These are phyloP conservation scores for Exophiala sideris DNA, from an alignment of 2,329 filamentous ascomycete genomes.

Conservation along the genomic window DNA sequence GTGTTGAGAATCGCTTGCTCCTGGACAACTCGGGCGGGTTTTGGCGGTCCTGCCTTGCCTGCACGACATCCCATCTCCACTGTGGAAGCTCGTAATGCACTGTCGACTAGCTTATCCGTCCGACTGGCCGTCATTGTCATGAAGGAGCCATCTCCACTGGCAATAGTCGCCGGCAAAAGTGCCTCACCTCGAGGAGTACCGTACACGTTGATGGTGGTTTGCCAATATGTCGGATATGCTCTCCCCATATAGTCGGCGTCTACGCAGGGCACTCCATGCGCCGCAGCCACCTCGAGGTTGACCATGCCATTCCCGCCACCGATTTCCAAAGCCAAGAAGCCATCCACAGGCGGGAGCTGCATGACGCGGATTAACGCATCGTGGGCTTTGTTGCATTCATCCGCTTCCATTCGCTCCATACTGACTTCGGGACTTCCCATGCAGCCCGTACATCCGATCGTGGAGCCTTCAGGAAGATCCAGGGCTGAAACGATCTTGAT, in stretches of 20 bases:
- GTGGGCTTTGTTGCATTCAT: conserved; percentile 47
- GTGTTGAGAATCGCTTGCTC: conserved; percentile 41
- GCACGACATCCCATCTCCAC: conserved; percentile 53
- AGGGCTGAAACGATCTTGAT: conserved; percentile 53
- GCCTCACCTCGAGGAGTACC: conserved; percentile 8
- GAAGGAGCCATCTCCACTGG: conserved; percentile 49
- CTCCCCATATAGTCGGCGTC: conserved; percentile 46
- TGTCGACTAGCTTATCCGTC: conserved; percentile 38
- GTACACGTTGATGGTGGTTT: conserved; percentile 22
- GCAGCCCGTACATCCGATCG: conserved; percentile 37
- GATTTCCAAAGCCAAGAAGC: conserved; percentile 62
- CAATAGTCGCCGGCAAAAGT: conserved; percentile 27
- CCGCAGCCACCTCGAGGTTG: conserved; percentile 54
- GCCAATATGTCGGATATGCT: conserved; percentile 20
- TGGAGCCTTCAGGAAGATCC: conserved; percentile 49
- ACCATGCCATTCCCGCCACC: conserved; percentile 65
- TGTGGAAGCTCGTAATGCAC: conserved; percentile 51
- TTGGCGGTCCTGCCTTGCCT: conserved; percentile 41
- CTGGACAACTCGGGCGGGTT: conserved; percentile 36
- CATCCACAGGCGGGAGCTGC: conserved; percentile 46
- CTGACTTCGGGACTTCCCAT: conserved; percentile 60
- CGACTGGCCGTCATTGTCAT: conserved; percentile 44
- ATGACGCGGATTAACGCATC: conserved; percentile 53
- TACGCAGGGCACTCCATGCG: conserved; percentile 36
- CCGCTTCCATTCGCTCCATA: conserved; percentile 58